Evolutionary conservation across 371 early-diverging fungal species (phyloP).

Genomic region (Mortierella polycephala): DNA sequence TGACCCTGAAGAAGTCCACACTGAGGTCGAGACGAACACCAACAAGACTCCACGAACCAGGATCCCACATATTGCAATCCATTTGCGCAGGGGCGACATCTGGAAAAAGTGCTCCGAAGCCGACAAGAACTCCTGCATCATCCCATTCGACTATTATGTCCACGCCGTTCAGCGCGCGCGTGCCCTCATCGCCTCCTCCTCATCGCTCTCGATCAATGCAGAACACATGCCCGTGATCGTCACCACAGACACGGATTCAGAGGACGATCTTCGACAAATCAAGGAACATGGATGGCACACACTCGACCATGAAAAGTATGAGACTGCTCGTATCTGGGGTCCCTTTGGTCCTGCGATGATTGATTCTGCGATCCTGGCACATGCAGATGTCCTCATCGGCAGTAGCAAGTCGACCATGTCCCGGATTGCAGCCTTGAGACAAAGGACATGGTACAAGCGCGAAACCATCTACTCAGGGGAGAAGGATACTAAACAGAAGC

Average conservation of each 20-base stretch:
- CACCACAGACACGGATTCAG: conserved; percentile 16
- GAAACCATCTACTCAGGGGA: conserved; percentile 8
- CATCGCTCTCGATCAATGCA: background rate
- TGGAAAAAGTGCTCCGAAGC: conserved; percentile 13
- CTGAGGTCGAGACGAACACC: conserved; percentile 4
- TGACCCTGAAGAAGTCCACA: conserved; percentile 21
- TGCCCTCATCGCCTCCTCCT: background rate
- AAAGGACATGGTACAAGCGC: conserved; percentile 21
- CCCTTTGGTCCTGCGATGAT: conserved; percentile 30
- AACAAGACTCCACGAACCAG: conserved; percentile 9
- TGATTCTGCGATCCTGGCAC: conserved; percentile 25
- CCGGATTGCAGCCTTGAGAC: conserved; percentile 15
- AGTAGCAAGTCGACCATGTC: conserved; percentile 26
- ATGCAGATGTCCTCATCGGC: conserved; percentile 26
- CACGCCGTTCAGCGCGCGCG: conserved; percentile 15
- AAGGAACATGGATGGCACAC: conserved; percentile 18
- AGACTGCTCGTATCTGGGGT: conserved; percentile 5
- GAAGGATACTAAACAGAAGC: background rate
- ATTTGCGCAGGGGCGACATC: conserved; percentile 28
- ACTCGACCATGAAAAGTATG: conserved; percentile 12
- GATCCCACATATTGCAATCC: conserved; percentile 24
- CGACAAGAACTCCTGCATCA: conserved; percentile 1
- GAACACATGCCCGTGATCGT: conserved; percentile 24
- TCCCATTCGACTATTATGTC: conserved; percentile 12
- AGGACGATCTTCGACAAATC: conserved; percentile 13